Percentiles rank a stretch among this genome's conserved stretches.
phyloP scores from a whole-genome alignment of 805 yeast species.

The Komagataella ulmi region DNA sequence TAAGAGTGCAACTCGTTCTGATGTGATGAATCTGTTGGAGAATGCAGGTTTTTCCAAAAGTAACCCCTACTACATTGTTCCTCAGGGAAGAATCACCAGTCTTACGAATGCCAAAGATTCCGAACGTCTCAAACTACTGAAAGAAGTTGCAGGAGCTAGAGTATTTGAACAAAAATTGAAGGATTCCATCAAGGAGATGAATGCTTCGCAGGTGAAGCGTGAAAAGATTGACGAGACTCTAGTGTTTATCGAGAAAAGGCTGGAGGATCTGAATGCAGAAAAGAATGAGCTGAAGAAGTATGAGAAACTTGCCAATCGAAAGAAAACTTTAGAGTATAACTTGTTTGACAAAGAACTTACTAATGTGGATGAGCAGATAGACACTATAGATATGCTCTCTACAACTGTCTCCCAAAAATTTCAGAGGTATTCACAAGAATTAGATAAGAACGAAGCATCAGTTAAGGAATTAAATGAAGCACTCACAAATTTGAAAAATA shows the following conservation, averaged over 20 bases:
- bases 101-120: conserved; percentile 81
- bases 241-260: conserved; percentile 52
- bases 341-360: conserved; percentile 65
- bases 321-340: conserved; percentile 62
- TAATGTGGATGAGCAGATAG: conserved; percentile 47
- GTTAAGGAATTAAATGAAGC: conserved; percentile 30
- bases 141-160: conserved; percentile 92
- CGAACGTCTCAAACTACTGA: conserved; percentile 65
- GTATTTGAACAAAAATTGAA: conserved; percentile 73
- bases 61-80: conserved; percentile 92
- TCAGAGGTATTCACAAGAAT: conserved; percentile 35
- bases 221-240: conserved; percentile 66
- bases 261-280: conserved; percentile 71
- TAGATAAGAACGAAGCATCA: conserved; percentile 46
- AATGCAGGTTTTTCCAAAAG: conserved; percentile 86
- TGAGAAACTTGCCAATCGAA: conserved; percentile 52
- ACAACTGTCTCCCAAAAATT: conserved; percentile 36
- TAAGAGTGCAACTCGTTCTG: conserved; percentile 65
- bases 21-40: conserved; percentile 70
- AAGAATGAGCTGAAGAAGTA: conserved; percentile 59
- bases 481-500: conserved; percentile 31
- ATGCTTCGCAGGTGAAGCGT: conserved; percentile 52
- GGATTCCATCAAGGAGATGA: conserved; percentile 74
- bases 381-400: conserved; percentile 45
- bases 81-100: conserved; percentile 86